Conservation (phyloP, 495 filamentous ascomycete species). For the Trichoderma gamsii region DNA sequence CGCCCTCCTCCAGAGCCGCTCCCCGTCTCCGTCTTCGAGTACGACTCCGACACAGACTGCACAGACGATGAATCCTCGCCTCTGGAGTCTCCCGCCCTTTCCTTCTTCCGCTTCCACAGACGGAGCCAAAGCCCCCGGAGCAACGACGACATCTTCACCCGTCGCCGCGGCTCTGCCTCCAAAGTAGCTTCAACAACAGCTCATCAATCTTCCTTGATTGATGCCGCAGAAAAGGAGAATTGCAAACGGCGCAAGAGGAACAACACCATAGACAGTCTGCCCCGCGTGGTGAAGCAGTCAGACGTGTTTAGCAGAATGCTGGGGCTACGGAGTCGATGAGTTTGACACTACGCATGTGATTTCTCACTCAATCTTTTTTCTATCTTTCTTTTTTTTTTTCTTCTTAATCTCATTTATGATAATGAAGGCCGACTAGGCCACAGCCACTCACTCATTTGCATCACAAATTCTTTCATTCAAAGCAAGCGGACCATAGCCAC, state of each 20-base stretch:
- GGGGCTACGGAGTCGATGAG: conserved; percentile 3
- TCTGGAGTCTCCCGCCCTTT: not conserved
- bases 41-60: conserved; percentile 16
- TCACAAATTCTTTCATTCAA: not conserved
- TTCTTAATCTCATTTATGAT: not conserved
- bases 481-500: conserved; percentile 3
- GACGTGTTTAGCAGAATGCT: conserved; percentile 14
- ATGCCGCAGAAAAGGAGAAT: not conserved
- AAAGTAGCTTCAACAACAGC: not conserved
- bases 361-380: not conserved
- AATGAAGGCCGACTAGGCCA: not conserved
- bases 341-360: not conserved
- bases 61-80: not conserved
- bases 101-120: conserved; percentile 15
- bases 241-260: conserved; percentile 1
- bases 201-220: not conserved
- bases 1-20: conserved; percentile 2
- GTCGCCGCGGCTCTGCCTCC: not conserved
- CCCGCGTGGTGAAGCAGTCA: not conserved
- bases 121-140: not conserved
- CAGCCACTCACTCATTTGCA: not conserved
- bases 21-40: conserved; percentile 15
- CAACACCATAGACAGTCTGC: not conserved
- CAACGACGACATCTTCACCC: conserved; percentile 5
- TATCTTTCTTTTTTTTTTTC: conserved; percentile 2